Evolutionary conservation across 2,329 filamentous ascomycete species (phyloP), one percentile per base, ranked within the genome.

Genomic region (Pseudocercospora fijiensis): DNA sequence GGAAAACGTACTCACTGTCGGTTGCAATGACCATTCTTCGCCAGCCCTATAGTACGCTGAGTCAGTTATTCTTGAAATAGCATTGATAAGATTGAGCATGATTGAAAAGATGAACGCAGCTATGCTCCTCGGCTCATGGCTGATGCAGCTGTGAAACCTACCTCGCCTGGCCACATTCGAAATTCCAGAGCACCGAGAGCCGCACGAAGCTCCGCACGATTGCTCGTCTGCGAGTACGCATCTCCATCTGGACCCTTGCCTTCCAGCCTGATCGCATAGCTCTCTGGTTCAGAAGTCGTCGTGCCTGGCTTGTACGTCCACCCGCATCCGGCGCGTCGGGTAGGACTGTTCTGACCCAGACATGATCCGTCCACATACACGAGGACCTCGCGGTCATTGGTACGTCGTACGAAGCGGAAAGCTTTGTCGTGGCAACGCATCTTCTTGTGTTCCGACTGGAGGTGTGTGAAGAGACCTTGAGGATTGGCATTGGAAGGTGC

Each of bases 181-280:
- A n/a, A 60, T 37, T 53, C 45, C 2, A 55, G 24, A 24, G 58
- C 47, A 16, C 58, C 58, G 5, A 43, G n/a, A 13, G 58, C 49
- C 16, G 58, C 58, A n/a, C 58, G 58, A 27, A 60, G 58, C 58
- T 60, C 58, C 16, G 58, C 58, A 26, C 58, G 58, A n/a, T 60
- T 60, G 47, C 58, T 60, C 4, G 58, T 60, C 24, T 41, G 58
- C 7, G 26, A 26, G 13, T 60, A 53, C 3, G 37, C 16, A 1
- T 53, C 11, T 30, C 58, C 58, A 41, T n/a, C n/a, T n/a, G 58
- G 56, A 6, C 56, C 56, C 26, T 58, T 11, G 6, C n/a, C 8
- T 11, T 58, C 56, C n/a, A 58, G 28, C 4, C 56, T 28, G n/a
- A 58, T 58, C 5, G 28, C 16, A 11, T 20, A 4, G 24, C 56